These are phyloP conservation scores for Hypoxylon sp. DNA, from an alignment of 2,329 filamentous ascomycete genomes.

Conservation along the genomic window DNA sequence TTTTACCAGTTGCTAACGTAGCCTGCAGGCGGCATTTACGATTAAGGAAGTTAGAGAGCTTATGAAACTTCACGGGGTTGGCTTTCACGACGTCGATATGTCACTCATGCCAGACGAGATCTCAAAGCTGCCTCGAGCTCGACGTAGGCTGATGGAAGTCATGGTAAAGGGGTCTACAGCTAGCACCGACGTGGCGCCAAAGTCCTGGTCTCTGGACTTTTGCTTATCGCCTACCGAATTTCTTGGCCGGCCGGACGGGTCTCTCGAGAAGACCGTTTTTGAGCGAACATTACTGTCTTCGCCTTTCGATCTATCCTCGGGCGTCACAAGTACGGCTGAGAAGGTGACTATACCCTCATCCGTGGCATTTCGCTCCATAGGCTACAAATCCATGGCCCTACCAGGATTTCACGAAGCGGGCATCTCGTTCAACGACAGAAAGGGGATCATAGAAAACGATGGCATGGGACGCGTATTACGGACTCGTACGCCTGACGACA, in stretches of 20 bases:
- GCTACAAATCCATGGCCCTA: conserved; percentile 84
- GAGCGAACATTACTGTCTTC: conserved; percentile 65
- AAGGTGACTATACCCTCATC: conserved; percentile 66
- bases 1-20: conserved; percentile 1
- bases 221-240: conserved; percentile 81
- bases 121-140: conserved; percentile 75
- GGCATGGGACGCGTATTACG: conserved; percentile 73
- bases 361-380: conserved; percentile 90
- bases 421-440: conserved; percentile 77
- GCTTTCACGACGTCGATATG: conserved; percentile 73
- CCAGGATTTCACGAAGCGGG: conserved; percentile 76
- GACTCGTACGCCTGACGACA: conserved; percentile 44
- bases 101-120: conserved; percentile 72
- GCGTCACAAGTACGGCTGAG: conserved; percentile 58
- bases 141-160: conserved; percentile 80
- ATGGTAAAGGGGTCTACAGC: conserved; percentile 75
- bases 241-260: conserved; percentile 54
- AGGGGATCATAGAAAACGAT: conserved; percentile 85
- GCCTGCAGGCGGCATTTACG: conserved; percentile 80
- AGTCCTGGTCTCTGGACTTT: conserved; percentile 86
- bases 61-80: conserved; percentile 75
- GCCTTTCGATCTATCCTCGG: conserved; percentile 60
- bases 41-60: conserved; percentile 94
- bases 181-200: conserved; percentile 57
- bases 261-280: conserved; percentile 73